phyloP scores from a whole-genome alignment of 108 stramenopile species.

The Thalassiosira profunda region DNA sequence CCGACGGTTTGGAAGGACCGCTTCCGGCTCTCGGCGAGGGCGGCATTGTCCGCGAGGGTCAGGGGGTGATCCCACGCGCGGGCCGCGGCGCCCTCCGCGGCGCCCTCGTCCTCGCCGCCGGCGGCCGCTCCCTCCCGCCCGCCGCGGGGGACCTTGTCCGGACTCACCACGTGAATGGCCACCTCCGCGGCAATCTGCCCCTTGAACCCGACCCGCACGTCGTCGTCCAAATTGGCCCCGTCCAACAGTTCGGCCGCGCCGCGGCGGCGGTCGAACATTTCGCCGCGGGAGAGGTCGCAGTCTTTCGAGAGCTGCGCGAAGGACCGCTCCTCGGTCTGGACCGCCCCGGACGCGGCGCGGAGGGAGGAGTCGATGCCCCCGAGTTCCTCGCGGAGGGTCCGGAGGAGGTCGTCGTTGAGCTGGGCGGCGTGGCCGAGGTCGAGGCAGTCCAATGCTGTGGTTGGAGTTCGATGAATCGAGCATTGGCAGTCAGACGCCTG shows the following conservation, averaged over 20 bases:
- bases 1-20: slow-evolving; percentile 4
- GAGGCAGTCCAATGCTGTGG: too few species aligned
- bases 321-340: slow-evolving; percentile 39
- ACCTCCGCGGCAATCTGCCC: slow-evolving; percentile 21
- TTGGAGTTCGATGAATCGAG: too few species aligned
- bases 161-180: slow-evolving; percentile 17
- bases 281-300: slow-evolving; percentile 28
- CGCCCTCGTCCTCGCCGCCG: slow-evolving; percentile 11
- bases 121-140: slow-evolving; percentile 1
- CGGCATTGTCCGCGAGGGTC: slow-evolving; percentile 30
- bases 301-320: slow-evolving; percentile 54
- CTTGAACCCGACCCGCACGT: slow-evolving; percentile 20
- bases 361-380: slow-evolving; percentile 39
- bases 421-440: slow-evolving; percentile 50
- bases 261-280: slow-evolving; percentile 41
- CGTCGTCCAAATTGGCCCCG: slow-evolving; percentile 37
- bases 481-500: too few species aligned
- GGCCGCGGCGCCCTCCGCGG: not conserved
- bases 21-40: slow-evolving; percentile 25
- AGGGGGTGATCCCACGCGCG: slow-evolving; percentile 27
- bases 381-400: slow-evolving; percentile 46
- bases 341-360: not conserved
- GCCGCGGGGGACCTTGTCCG: not conserved
- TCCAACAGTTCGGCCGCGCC: slow-evolving; percentile 30
- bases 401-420: slow-evolving; percentile 56